phyloP scores from a whole-genome alignment of 768 basidiomycete species.

The Neoboletus subvelutipes region DNA sequence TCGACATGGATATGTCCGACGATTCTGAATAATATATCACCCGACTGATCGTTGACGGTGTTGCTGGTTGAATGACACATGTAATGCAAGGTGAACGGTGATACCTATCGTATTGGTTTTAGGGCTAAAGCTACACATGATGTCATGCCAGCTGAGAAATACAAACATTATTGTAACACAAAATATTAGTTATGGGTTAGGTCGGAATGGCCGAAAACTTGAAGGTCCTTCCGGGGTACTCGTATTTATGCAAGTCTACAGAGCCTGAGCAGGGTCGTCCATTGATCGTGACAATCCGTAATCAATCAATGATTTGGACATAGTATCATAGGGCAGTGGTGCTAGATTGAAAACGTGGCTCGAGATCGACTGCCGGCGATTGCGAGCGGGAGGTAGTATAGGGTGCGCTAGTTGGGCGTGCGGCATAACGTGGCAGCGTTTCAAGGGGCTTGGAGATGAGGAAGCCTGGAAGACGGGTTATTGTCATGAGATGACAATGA shows the following conservation, averaged over 20 bases:
- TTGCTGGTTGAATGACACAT: not conserved
- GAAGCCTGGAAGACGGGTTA: conserved; percentile 39
- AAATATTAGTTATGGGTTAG: conserved; percentile 5
- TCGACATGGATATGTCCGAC: conserved; percentile 33
- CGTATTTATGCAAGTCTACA: conserved; percentile 14
- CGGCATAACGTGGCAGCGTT: conserved; percentile 57
- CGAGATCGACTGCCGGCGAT: conserved; percentile 17
- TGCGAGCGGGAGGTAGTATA: conserved; percentile 22
- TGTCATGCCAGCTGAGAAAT: conserved; percentile 21
- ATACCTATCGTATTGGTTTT: conserved; percentile 3
- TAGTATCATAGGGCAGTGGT: conserved; percentile 26
- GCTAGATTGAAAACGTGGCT: conserved; percentile 30
- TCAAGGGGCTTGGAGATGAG: conserved; percentile 63
- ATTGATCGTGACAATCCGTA: conserved; percentile 17
- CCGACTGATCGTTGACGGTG: not conserved
- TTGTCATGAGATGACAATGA: conserved; percentile 1
- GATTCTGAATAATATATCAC: conserved; percentile 18
- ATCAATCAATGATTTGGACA: conserved; percentile 20
- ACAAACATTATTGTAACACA: conserved; percentile 17
- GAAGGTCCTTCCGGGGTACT: conserved; percentile 19
- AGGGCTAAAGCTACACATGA: conserved; percentile 28
- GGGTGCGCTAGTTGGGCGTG: conserved; percentile 34
- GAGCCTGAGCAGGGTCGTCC: conserved; percentile 10
- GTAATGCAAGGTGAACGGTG: not conserved
- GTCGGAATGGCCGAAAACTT: conserved; percentile 7